phyloP scores from a whole-genome alignment of 2,329 filamentous ascomycete species.

The Myriosclerotinia scirpicola region DNA sequence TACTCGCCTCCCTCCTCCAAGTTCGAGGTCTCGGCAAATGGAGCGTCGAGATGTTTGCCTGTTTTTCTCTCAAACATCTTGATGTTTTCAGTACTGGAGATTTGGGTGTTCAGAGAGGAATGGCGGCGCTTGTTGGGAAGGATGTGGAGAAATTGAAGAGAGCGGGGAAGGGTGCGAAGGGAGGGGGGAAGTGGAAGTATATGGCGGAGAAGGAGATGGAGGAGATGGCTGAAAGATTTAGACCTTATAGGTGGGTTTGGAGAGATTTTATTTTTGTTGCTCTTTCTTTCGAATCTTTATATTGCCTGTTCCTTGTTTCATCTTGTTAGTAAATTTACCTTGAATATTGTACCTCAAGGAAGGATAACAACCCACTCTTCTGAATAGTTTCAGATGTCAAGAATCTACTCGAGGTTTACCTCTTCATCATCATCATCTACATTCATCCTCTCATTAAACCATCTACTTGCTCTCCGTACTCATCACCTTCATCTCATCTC shows the following conservation, averaged over 20 bases:
- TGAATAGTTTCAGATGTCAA: not conserved
- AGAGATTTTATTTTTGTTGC: not conserved
- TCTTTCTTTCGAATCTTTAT: not conserved
- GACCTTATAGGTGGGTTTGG: conserved; percentile 67
- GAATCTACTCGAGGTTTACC: not conserved
- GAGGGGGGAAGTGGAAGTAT: conserved; percentile 87
- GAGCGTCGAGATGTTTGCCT: conserved; percentile 98
- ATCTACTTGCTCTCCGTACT: not conserved
- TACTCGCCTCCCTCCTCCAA: conserved; percentile 77
- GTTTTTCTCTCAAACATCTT: conserved; percentile 89
- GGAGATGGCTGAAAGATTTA: conserved; percentile 75
- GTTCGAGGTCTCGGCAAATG: conserved; percentile 85
- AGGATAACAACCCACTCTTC: too few species aligned
- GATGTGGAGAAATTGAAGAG: conserved; percentile 82
- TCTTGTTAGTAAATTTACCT: not conserved
- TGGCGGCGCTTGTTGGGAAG: conserved; percentile 81
- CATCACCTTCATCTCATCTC: not conserved
- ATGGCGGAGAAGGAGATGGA: conserved; percentile 94
- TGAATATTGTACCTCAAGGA: not conserved
- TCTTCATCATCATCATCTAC: not conserved
- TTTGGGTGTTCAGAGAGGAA: conserved; percentile 88
- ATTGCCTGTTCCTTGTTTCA: not conserved
- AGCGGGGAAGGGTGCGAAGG: conserved; percentile 53
- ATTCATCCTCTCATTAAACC: not conserved
- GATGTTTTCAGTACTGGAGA: conserved; percentile 94